Evolutionary conservation across 176 grass and related monocot genomes (phyloP).

Genomic region (Zea mays): DNA sequence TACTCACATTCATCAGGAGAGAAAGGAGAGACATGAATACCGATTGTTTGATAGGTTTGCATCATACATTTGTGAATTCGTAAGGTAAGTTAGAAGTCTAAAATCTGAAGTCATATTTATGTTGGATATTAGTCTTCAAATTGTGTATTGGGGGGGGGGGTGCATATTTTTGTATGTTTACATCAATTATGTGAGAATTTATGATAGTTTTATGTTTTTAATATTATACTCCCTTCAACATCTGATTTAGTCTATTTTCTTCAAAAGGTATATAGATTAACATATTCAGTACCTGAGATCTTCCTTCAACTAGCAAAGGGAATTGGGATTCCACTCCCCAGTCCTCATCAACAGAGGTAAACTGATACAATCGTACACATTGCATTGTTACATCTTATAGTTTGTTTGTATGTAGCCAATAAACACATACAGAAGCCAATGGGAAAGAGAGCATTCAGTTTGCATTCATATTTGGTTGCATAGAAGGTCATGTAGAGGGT

Average conservation of each 20-base stretch:
- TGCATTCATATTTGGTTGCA: not conserved
- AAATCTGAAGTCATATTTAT: not conserved
- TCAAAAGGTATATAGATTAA: constrained; percentile 4
- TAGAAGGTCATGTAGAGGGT: not conserved
- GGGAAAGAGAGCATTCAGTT: not conserved
- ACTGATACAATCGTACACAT: not conserved
- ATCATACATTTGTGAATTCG: not conserved
- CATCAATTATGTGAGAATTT: not conserved
- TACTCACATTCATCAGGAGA: not conserved
- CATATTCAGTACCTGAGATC: not conserved
- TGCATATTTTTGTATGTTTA: not conserved
- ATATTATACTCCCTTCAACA: not conserved
- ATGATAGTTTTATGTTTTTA: not conserved
- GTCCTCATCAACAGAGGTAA: not conserved
- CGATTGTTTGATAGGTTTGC: not conserved
- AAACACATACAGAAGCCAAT: not conserved
- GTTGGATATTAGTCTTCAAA: not conserved
- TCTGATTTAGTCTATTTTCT: not conserved
- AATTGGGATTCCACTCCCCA: not conserved
- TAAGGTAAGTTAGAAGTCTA: constrained; percentile 2
- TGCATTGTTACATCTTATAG: not conserved
- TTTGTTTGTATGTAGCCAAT: not conserved
- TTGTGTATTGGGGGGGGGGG: not conserved
- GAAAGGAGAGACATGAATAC: not conserved
- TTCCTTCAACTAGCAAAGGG: constrained; percentile 4